Percentiles rank a stretch among this genome's conserved stretches.
Evolutionary conservation across 192 early-diverging fungal genomes (phyloP).

Genomic region (Diversispora eburnea): DNA sequence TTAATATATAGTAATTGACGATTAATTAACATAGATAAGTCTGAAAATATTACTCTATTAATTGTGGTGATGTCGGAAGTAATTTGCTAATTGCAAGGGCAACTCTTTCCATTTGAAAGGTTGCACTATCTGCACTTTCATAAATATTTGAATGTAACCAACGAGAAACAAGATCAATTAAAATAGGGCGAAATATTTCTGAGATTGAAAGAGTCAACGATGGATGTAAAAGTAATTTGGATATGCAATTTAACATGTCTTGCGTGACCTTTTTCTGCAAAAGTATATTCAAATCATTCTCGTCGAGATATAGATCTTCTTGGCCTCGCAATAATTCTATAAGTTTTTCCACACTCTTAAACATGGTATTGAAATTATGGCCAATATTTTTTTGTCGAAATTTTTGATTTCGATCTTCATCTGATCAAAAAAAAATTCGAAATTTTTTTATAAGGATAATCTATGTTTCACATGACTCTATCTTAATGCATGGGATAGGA

Average conservation of each 20-base stretch:
- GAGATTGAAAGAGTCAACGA: conserved; percentile 39
- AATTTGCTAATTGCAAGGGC: conserved; percentile 57
- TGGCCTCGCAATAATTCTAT: no score
- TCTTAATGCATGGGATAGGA: no score
- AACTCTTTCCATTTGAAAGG: conserved; percentile 37
- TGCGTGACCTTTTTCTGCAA: background rate
- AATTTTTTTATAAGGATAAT: no score
- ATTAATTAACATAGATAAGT: conserved; percentile 15
- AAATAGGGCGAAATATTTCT: conserved; percentile 64
- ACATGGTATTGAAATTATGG: no score
- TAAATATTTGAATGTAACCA: conserved; percentile 49
- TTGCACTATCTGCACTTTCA: conserved; percentile 25
- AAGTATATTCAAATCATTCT: no score
- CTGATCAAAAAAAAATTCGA: no score
- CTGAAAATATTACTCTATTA: conserved; percentile 47
- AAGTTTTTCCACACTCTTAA: no score
- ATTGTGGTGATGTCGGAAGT: conserved; percentile 67
- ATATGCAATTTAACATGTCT: conserved; percentile 14
- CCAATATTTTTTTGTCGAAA: no score
- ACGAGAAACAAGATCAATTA: conserved; percentile 77
- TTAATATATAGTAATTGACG: background rate
- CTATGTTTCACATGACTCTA: no score
- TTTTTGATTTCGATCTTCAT: no score
- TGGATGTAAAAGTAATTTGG: conserved; percentile 21
- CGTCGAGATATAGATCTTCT: no score